Conservation (phyloP, 225 moss, liverwort and hornwort genomes). For the Rhytidiadelphus loreus region DNA sequence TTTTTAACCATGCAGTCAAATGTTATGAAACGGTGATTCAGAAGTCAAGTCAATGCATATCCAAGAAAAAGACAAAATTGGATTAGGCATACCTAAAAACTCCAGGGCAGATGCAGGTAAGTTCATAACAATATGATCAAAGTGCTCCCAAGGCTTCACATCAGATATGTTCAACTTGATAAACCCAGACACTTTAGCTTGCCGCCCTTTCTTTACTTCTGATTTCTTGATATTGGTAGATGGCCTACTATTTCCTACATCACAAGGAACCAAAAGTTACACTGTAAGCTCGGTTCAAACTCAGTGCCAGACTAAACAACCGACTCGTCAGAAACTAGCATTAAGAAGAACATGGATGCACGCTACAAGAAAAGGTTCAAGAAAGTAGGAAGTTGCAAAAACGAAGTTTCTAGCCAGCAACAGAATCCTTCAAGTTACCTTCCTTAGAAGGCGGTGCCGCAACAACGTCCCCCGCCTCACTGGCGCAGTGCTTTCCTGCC, state of each 20-base stretch:
- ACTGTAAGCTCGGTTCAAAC: neutral
- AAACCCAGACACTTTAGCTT: constrained; percentile 6
- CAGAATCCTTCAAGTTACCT: neutral
- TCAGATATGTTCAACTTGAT: constrained; percentile 8
- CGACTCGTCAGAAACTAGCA: neutral
- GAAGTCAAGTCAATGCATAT: neutral
- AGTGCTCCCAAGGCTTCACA: constrained; percentile 71
- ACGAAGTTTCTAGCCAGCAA: neutral
- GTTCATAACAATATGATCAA: constrained; percentile 95
- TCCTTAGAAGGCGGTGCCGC: neutral
- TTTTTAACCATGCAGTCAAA: neutral
- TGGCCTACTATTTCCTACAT: neutral
- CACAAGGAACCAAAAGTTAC: neutral
- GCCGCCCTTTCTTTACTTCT: constrained; percentile 17
- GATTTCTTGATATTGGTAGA: constrained; percentile 15
- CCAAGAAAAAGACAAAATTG: neutral
- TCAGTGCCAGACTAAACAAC: neutral
- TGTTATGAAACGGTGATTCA: neutral
- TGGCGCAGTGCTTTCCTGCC: neutral
- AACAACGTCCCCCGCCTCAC: neutral
- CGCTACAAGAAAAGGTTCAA: neutral
- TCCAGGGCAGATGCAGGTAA: constrained; percentile 90
- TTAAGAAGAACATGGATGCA: neutral
- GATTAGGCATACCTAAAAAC: constrained; percentile 57
- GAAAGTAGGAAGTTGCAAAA: neutral